A percentile compares a stretch with the other conserved stretches of the same genome.
Evolutionary conservation across 768 basidiomycete genomes (phyloP).

Genomic region (Russula foetens): DNA sequence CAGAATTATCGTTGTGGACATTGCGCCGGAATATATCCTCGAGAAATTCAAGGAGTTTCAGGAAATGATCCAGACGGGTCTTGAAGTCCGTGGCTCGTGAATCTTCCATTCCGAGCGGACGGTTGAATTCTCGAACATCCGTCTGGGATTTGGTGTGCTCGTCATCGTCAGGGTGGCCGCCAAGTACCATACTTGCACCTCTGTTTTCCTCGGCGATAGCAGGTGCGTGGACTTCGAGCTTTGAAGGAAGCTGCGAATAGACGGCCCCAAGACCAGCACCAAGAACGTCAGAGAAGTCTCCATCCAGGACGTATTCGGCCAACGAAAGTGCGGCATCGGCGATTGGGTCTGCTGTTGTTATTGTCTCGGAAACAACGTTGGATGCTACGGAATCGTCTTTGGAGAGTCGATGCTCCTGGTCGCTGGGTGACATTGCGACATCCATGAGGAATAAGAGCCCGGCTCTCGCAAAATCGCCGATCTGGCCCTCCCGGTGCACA

Average conservation of each 20-base stretch:
- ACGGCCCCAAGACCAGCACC: constrained; percentile 90
- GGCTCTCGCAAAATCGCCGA: constrained; percentile 88
- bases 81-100: constrained; percentile 71
- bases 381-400: constrained; percentile 29
- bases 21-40: constrained; percentile 82
- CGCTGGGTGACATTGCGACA: constrained; percentile 83
- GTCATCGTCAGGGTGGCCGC: constrained; percentile 48
- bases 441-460: constrained; percentile 94
- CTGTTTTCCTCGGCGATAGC: constrained; percentile 31
- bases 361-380: constrained; percentile 20
- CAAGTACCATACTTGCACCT: constrained; percentile 63
- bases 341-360: constrained; percentile 53
- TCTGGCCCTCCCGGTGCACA: constrained; percentile 87
- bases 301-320: constrained; percentile 89
- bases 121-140: constrained; percentile 41
- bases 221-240: constrained; percentile 60
- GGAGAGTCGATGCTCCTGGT: constrained; percentile 35
- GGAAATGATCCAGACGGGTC: constrained; percentile 75
- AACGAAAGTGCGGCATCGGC: constrained; percentile 81
- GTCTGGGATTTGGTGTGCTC: constrained; percentile 47
- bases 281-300: constrained; percentile 98
- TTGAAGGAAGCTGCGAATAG: constrained; percentile 84
- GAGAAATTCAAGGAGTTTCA: constrained; percentile 85
- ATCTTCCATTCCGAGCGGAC: constrained; percentile 64
- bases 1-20: constrained; percentile 30